Evolutionary conservation across 2,329 filamentous ascomycete genomes (phyloP), one percentile per base, ranked within the genome.

Genomic region (Torrubiella hemipterigena): DNA sequence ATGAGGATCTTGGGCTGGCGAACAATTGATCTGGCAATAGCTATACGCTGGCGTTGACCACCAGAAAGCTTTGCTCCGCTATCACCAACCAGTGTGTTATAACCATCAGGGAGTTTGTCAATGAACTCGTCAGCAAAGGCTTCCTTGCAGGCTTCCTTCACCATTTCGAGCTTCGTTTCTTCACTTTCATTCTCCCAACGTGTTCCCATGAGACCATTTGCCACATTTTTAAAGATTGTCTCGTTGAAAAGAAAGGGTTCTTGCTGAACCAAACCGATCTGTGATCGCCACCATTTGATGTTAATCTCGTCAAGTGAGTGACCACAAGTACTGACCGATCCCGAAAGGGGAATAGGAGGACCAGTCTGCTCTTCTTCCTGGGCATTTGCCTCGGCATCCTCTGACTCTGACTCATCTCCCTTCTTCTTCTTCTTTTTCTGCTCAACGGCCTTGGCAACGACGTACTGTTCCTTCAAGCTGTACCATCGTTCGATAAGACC

Each of bases 401-500:
- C 50, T 11, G 51, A 44, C 5, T 42, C 42, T 12, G 46, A 41
- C 19, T 55, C 47, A 4, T 45, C 39, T 8, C 43, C 41, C 1
- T 49, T 50, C 2, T 51, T 49, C 6, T 65, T 55, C 28, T 66
- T 17, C 61, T 67, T 4, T 58, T 51, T 0, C 68, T 68, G 4
- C 70, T 22, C 11, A 18, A 17, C 6, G 33, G 33, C n/a, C 21
- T 13, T 44, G 81, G 81, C 73, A 75, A 81, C 12, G n/a, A 61
- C 42, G 33, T 66, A 54, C 36, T 73, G 64, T 6, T 67, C 59
- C 21, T 65, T 57, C 1, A 79, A 58, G 3, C 73, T 69, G 46
- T 85, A 85, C 77, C 78, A 85, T 19, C 75, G 59, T 45, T 81
- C 72, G 3, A 81, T 51, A 4, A 82, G 51, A 0, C 70, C 73